A percentile compares a stretch with the other conserved stretches of the same genome.
Evolutionary conservation across 345 rosid genomes (phyloP).

Genomic region (Linum lewisii): DNA sequence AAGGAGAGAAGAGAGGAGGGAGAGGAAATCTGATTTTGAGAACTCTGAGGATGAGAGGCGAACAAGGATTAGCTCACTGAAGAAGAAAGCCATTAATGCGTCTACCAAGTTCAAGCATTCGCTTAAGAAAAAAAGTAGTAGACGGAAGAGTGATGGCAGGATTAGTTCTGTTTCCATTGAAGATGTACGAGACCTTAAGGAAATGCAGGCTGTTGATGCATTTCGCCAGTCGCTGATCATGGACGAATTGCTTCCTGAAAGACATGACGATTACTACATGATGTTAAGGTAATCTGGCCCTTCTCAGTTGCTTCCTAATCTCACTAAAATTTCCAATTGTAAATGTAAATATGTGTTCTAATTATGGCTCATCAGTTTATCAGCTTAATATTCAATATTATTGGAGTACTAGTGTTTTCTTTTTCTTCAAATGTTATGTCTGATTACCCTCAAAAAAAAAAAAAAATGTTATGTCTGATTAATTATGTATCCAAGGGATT

Average conservation of each 20-base stretch:
- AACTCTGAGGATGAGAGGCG: conserved; percentile 97
- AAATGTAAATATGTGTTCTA: not conserved
- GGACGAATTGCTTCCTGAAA: conserved; percentile 80
- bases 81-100: conserved; percentile 90
- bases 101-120: conserved; percentile 87
- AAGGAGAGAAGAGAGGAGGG: conserved; percentile 58
- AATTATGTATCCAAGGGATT: no score
- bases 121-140: conserved; percentile 68
- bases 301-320: not conserved
- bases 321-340: not conserved
- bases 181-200: conserved; percentile 87
- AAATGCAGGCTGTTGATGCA: conserved; percentile 76
- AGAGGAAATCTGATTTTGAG: conserved; percentile 88
- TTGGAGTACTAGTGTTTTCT: not conserved
- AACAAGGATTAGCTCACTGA: conserved; percentile 81
- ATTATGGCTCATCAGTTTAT: not conserved
- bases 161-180: conserved; percentile 98
- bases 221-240: conserved; percentile 71
- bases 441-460: no score
- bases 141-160: conserved; percentile 67
- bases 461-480: no score
- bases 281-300: conserved; percentile 53
- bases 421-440: no score
- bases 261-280: conserved; percentile 89
- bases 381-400: not conserved